These are phyloP conservation scores for Turnera subulata DNA, from an alignment of 345 rosid genomes.

Conservation along the genomic window DNA sequence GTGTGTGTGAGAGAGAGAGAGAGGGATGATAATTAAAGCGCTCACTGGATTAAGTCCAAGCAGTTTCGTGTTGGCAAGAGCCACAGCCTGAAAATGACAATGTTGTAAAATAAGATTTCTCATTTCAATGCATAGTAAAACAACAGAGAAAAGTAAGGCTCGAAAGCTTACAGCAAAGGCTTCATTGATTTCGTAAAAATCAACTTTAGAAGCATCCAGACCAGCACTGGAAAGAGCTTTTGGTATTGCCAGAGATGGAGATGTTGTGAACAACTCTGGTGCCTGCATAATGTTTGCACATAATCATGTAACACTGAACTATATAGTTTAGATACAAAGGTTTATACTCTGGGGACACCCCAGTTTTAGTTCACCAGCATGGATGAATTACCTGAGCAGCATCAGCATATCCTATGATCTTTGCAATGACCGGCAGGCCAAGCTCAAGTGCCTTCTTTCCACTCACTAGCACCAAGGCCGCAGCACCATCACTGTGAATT, in stretches of 20 bases:
- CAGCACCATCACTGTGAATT: constrained; percentile 91
- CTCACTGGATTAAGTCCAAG: constrained; percentile 78
- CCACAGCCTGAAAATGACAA: constrained; percentile 60
- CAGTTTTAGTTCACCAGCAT: background rate
- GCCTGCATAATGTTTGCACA: constrained; percentile 47
- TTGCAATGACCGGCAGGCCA: constrained; percentile 80
- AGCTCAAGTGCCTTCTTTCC: constrained; percentile 73
- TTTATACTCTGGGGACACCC: background rate
- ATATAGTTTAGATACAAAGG: too few species aligned
- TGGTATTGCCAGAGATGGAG: constrained; percentile 96
- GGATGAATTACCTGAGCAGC: constrained; percentile 83
- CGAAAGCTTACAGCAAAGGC: constrained; percentile 79
- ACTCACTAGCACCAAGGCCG: constrained; percentile 88
- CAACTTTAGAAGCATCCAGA: constrained; percentile 77
- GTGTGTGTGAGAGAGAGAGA: background rate
- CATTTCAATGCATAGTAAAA: background rate
- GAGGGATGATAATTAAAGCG: constrained; percentile 7
- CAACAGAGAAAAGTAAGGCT: background rate
- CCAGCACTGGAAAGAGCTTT: constrained; percentile 83
- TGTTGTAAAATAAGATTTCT: constrained; percentile 6
- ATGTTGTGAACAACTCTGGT: constrained; percentile 87
- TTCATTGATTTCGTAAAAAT: constrained; percentile 93
- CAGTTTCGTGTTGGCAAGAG: constrained; percentile 84
- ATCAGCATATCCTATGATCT: constrained; percentile 79
- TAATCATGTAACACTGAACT: too few species aligned